Conservation (phyloP, 2,329 filamentous ascomycete genomes). For the Aspergillus floridensis region DNA sequence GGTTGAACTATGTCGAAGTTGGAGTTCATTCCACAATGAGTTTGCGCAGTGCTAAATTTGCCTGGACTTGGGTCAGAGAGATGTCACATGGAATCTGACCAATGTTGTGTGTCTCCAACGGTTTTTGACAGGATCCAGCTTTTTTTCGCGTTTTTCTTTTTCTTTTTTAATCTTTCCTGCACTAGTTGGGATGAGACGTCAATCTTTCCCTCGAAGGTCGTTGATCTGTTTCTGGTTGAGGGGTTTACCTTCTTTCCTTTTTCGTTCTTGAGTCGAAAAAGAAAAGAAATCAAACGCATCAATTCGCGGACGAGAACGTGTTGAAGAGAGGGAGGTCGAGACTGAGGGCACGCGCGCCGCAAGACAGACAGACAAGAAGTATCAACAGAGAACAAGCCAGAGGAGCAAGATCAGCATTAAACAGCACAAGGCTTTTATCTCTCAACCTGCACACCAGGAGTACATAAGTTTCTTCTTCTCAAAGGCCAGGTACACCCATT, state of each 20-base stretch:
- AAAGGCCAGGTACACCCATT: slow-evolving; percentile 1
- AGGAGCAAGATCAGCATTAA: slow-evolving; percentile 1
- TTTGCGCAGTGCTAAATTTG: slow-evolving; percentile 25
- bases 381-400: slow-evolving; percentile 9
- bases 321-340: neutral
- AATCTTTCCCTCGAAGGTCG: slow-evolving; percentile 20
- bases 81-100: slow-evolving; percentile 31
- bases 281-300: neutral
- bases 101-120: slow-evolving; percentile 27
- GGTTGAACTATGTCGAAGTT: slow-evolving; percentile 17
- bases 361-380: neutral
- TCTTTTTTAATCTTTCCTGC: slow-evolving; percentile 4
- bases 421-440: slow-evolving; percentile 1
- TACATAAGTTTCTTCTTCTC: slow-evolving; percentile 11
- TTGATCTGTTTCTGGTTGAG: slow-evolving; percentile 12
- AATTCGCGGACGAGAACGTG: neutral
- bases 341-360: slow-evolving; percentile 1
- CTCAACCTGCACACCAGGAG: neutral
- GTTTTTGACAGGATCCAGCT: slow-evolving; percentile 19
- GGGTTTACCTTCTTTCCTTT: neutral
- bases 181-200: slow-evolving; percentile 24
- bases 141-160: neutral
- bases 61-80: slow-evolving; percentile 21
- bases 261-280: slow-evolving; percentile 3
- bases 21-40: slow-evolving; percentile 22